Conservation (phyloP, 257 asterid genomes). For the Galeopsis tetrahit region DNA sequence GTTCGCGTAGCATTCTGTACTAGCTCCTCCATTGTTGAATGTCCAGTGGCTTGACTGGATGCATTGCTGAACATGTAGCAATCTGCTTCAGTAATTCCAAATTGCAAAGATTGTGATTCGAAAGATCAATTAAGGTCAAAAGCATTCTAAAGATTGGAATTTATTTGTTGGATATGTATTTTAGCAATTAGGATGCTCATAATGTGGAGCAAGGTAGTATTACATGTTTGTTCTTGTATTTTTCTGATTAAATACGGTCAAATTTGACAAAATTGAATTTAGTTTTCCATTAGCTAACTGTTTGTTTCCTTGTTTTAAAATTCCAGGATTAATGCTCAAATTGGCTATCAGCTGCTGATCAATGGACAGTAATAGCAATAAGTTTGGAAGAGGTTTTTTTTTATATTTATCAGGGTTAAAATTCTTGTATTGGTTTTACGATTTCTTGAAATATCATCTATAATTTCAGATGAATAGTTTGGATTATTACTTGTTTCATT, state of each 20-base stretch:
- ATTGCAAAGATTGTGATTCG: not conserved
- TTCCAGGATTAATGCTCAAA: conserved; percentile 29
- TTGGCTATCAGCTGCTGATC: conserved; percentile 32
- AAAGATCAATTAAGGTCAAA: not conserved
- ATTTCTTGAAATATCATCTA: not conserved
- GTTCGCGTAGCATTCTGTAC: not conserved
- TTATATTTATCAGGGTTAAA: not conserved
- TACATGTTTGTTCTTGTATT: not conserved
- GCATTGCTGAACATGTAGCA: not conserved
- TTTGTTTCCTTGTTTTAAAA: not conserved
- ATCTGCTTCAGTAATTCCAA: not conserved
- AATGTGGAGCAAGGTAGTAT: conserved; percentile 13
- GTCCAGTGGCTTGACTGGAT: not conserved
- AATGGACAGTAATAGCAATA: conserved; percentile 40
- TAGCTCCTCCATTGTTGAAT: conserved; percentile 18
- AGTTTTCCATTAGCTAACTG: conserved; percentile 17
- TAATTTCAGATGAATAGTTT: not conserved
- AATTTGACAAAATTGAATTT: not conserved
- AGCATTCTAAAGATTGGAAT: not conserved
- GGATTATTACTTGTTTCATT: conserved; percentile 3
- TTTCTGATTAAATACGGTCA: not conserved
- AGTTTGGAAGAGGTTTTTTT: conserved; percentile 46
- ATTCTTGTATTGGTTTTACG: not conserved
- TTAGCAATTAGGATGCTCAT: conserved; percentile 8
- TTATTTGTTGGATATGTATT: conserved; percentile 4